These are phyloP conservation scores for Chaetothyriales sp. DNA, from an alignment of 2,329 filamentous ascomycete genomes.

Conservation along the genomic window DNA sequence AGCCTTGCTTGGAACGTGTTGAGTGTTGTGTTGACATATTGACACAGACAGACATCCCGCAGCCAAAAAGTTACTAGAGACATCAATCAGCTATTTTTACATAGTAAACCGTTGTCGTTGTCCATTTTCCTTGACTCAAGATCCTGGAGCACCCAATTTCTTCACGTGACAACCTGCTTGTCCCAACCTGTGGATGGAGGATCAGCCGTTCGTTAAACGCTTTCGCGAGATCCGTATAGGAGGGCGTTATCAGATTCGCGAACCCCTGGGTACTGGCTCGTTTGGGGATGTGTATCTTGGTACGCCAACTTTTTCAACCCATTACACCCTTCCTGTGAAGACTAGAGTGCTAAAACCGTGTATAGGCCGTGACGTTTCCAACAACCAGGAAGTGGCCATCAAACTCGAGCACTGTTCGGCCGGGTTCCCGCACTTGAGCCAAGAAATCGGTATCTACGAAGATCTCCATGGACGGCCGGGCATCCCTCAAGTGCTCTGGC, in stretches of 20 bases:
- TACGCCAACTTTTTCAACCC: slow-evolving; percentile 1
- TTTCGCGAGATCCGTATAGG: slow-evolving; percentile 5
- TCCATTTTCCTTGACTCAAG: too few relatives aligned
- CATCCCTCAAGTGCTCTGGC: slow-evolving; percentile 8
- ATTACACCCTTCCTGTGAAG: not conserved
- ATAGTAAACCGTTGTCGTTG: too few relatives aligned
- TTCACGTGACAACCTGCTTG: too few relatives aligned
- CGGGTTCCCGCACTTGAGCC: slow-evolving; percentile 2
- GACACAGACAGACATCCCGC: too few relatives aligned
- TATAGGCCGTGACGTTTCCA: slow-evolving; percentile 4
- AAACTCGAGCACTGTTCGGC: slow-evolving; percentile 9
- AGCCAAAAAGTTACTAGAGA: too few relatives aligned
- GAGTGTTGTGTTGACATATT: too few relatives aligned
- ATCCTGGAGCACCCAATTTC: too few relatives aligned
- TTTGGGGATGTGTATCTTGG: slow-evolving; percentile 8
- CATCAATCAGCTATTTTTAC: too few relatives aligned
- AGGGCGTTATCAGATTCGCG: slow-evolving; percentile 4
- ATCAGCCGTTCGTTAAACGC: slow-evolving; percentile 5
- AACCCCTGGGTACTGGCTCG: slow-evolving; percentile 7
- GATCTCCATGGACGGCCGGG: slow-evolving; percentile 1
- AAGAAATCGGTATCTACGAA: slow-evolving; percentile 7
- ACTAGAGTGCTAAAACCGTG: not conserved
- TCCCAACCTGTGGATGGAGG: not conserved
- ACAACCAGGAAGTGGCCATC: slow-evolving; percentile 10
- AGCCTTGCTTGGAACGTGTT: too few relatives aligned